Conservation (phyloP, 768 basidiomycete species). For the Termitomyces sp. region DNA sequence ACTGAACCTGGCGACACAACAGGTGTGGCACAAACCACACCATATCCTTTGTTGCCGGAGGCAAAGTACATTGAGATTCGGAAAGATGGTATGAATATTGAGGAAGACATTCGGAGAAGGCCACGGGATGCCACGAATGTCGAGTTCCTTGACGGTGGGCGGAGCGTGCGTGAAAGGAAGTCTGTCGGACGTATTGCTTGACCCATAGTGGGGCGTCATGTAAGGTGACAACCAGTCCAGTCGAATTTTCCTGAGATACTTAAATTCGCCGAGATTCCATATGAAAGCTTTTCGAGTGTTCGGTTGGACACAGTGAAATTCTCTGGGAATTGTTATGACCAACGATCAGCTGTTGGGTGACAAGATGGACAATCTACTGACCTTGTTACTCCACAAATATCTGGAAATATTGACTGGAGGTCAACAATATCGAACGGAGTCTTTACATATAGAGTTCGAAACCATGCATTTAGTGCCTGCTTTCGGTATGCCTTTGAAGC, state of each 20-base stretch:
- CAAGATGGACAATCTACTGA: slow-evolving; percentile 1
- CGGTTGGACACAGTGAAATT: slow-evolving; percentile 28
- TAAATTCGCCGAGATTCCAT: slow-evolving; percentile 25
- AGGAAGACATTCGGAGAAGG: slow-evolving; percentile 27
- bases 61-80: slow-evolving; percentile 21
- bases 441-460: slow-evolving; percentile 24
- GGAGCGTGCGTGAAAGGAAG: slow-evolving; percentile 25
- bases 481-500: slow-evolving; percentile 27
- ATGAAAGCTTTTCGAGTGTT: slow-evolving; percentile 6
- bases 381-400: slow-evolving; percentile 17
- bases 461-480: slow-evolving; percentile 29
- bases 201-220: slow-evolving; percentile 12
- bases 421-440: slow-evolving; percentile 19
- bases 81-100: slow-evolving; percentile 18
- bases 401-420: slow-evolving; percentile 22
- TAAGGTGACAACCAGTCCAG: slow-evolving; percentile 24
- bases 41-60: slow-evolving; percentile 25
- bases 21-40: slow-evolving; percentile 35
- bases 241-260: slow-evolving; percentile 19
- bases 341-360: neutral
- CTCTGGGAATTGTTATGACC: slow-evolving; percentile 13
- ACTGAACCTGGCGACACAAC: slow-evolving; percentile 22
- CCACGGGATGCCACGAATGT: slow-evolving; percentile 27
- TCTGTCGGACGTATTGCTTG: slow-evolving; percentile 10
- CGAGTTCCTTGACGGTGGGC: slow-evolving; percentile 21